Evolutionary conservation across 78 protist genomes (phyloP).

Genomic region (Blattamonas nauphoetae): DNA sequence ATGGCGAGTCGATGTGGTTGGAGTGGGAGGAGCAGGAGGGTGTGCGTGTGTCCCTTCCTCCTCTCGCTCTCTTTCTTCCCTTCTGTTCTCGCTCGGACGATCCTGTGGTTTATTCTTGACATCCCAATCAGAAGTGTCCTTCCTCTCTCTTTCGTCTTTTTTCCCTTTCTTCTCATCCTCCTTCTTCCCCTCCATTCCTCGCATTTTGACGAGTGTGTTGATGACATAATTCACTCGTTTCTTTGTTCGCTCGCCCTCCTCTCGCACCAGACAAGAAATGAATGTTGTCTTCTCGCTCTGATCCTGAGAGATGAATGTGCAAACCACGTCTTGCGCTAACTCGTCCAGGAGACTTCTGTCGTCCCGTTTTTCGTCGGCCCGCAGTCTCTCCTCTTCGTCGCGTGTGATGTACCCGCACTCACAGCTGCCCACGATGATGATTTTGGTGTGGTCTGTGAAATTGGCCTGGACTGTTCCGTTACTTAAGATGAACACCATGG

Average conservation of each 20-base stretch:
- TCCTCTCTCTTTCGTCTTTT: too few relatives aligned
- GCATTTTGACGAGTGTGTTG: background rate
- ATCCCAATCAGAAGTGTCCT: too few relatives aligned
- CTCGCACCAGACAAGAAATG: background rate
- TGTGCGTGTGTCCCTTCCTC: too few relatives aligned
- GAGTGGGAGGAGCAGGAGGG: too few relatives aligned
- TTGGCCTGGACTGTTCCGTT: constrained; percentile 52
- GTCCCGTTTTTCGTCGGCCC: background rate
- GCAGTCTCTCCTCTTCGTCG: background rate
- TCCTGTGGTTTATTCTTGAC: too few relatives aligned
- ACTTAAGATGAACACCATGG: constrained; percentile 62
- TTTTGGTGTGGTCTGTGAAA: constrained; percentile 52
- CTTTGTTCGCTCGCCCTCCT: background rate
- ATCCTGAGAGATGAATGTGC: background rate
- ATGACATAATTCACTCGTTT: background rate
- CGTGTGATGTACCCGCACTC: background rate
- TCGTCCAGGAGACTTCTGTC: background rate
- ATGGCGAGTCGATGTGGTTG: too few relatives aligned
- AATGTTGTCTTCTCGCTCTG: background rate
- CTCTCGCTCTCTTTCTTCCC: too few relatives aligned
- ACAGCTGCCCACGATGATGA: background rate
- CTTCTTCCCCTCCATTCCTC: too few relatives aligned
- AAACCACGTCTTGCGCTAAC: background rate
- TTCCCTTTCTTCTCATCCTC: too few relatives aligned
- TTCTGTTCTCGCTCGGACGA: too few relatives aligned